Evolutionary conservation across 1,284 basidiomycete genomes (phyloP), one percentile per base, ranked within the genome.

Genomic region (Pseudozyma pruni): DNA sequence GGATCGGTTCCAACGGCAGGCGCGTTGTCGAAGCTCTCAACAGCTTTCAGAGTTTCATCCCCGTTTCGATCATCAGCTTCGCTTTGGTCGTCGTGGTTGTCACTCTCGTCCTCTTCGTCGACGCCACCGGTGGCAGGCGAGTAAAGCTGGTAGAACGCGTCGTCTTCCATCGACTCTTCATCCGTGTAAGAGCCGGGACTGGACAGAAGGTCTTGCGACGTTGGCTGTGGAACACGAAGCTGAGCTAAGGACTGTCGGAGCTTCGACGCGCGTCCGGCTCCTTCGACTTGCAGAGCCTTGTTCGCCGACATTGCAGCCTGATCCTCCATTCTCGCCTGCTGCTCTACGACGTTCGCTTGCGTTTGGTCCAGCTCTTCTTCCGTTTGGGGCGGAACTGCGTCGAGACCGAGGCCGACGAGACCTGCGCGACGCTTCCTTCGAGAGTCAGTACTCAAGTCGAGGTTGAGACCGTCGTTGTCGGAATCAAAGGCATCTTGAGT

Each of bases 131-230:
- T 29, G 16, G 42, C 66, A 11, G 67, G 67, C 7, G 67, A 70
- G 48, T 70, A 70, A 31, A 70, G 60, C 56, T 70, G 34, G 47
- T 70, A 70, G 44, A 63, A 70, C 1, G 60, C 67, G 11, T 70
- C 67, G 29, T 70, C 67, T 38, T 70, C 67, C 38, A 70, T 29
- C 1, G 59, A 33, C 20, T 70, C 67, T 9, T 70, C 55, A 22
- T 70, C 67, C 4, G 67, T 46, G 34, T 40, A 48, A 0, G 60
- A 63, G 16, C 25, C 56, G 10, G 56, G 49, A 31, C 67, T 63
- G 14, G 55, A 59, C 10, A 55, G 40, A 10, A 60, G 34, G 16
- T 58, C 57, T 40, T 68, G 64, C 11, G 51, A n/a, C 6, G 42
- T 42, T 9, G 51, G 55, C 19, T 59, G 40, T n/a, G 54, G 35